Conservation (phyloP, 2,329 filamentous ascomycete species). For the Aspergillus calidoustus region DNA sequence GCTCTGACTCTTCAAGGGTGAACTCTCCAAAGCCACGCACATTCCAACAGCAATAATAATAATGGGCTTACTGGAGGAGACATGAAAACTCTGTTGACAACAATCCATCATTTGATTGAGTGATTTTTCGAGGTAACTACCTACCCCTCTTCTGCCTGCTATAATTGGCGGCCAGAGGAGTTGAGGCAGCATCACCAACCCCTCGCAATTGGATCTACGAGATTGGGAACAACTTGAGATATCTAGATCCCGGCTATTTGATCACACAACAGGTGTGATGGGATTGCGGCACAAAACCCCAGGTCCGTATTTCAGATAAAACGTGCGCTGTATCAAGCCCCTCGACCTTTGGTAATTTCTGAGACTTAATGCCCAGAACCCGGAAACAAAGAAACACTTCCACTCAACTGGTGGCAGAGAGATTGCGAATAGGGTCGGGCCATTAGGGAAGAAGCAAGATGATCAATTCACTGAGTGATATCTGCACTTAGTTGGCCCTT, state of each 20-base stretch:
- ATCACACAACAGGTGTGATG: slow-evolving; percentile 3
- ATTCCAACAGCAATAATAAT: background rate
- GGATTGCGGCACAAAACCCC: background rate
- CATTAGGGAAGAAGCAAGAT: background rate
- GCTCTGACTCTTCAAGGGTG: slow-evolving; percentile 19
- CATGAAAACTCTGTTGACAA: slow-evolving; percentile 11
- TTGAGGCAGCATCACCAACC: background rate
- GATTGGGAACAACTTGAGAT: background rate
- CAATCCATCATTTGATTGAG: background rate
- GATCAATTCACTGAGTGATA: background rate
- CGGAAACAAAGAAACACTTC: slow-evolving; percentile 8
- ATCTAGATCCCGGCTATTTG: background rate
- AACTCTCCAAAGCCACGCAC: slow-evolving; percentile 2
- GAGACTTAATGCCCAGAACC: background rate
- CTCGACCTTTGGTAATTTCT: background rate
- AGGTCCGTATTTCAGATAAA: slow-evolving; percentile 5
- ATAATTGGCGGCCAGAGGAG: background rate
- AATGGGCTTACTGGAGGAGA: background rate
- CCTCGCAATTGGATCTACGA: background rate
- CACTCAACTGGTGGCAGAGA: background rate
- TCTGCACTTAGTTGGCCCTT: background rate
- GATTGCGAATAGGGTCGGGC: background rate
- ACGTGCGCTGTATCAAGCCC: slow-evolving; percentile 14
- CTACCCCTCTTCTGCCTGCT: slow-evolving; percentile 5
- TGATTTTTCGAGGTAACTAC: background rate